A percentile compares a stretch with the other conserved stretches of the same genome.
Conservation (phyloP, 1,284 basidiomycete species). For the Coniophora puteana region DNA sequence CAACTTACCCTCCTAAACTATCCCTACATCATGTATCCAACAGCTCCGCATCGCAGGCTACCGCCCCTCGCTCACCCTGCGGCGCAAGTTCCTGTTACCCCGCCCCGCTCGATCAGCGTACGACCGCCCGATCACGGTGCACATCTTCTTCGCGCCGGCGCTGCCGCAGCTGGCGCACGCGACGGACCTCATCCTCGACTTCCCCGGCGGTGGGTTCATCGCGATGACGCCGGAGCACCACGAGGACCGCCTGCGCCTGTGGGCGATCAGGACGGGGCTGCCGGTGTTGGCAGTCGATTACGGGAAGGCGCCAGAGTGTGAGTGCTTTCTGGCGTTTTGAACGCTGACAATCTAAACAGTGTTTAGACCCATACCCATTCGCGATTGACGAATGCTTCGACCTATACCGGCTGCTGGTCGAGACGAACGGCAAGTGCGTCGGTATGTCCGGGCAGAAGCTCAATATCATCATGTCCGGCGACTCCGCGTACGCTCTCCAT, state of each 20-base stretch:
- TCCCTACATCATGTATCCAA: conserved; percentile 8
- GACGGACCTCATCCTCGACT: conserved; percentile 85
- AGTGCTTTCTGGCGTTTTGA: conserved; percentile 23
- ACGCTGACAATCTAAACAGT: not conserved
- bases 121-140: conserved; percentile 77
- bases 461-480: conserved; percentile 78
- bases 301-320: conserved; percentile 95
- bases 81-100: conserved; percentile 76
- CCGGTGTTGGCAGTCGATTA: conserved; percentile 90
- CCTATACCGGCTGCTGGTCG: conserved; percentile 77
- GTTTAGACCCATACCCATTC: conserved; percentile 87
- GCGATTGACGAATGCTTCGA: conserved; percentile 95
- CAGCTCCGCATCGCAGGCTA: conserved; percentile 70
- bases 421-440: conserved; percentile 76
- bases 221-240: conserved; percentile 95
- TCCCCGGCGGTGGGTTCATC: conserved; percentile 95
- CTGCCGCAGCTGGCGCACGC: conserved; percentile 64
- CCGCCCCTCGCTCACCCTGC: conserved; percentile 60
- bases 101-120: conserved; percentile 77
- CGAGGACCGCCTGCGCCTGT: conserved; percentile 87
- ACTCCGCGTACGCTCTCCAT: conserved; percentile 77
- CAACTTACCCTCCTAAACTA: conserved; percentile 3
- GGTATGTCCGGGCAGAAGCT: conserved; percentile 82
- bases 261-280: conserved; percentile 78
- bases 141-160: conserved; percentile 80